A percentile compares a stretch with the other conserved stretches of the same genome.
phyloP scores from a whole-genome alignment of 352 stramenopile species.

The Blastocystis sp. region DNA sequence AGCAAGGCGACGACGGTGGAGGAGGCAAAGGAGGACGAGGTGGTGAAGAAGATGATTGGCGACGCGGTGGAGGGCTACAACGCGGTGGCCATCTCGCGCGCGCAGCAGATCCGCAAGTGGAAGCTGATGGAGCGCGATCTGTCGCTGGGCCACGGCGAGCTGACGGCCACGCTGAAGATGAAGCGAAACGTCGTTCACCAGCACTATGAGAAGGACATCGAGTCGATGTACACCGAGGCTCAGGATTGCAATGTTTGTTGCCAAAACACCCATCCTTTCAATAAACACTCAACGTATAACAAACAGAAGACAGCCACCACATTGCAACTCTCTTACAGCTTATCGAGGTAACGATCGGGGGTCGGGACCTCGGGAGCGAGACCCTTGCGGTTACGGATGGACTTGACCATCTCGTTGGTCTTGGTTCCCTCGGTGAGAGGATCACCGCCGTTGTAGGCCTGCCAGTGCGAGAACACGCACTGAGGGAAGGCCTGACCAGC shows the following conservation, averaged over 20 bases:
- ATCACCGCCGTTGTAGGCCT: too few species aligned
- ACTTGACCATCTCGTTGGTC: too few species aligned
- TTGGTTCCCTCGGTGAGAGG: too few species aligned
- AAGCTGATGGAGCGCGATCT: constrained; percentile 84
- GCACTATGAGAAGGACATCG: constrained; percentile 85
- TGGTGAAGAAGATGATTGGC: constrained; percentile 79
- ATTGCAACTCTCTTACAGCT: constrained; percentile 77
- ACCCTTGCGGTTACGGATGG: too few species aligned
- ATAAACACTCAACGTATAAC: too few species aligned
- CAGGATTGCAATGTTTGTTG: too few species aligned
- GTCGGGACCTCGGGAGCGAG: too few species aligned
- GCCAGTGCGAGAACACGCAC: too few species aligned
- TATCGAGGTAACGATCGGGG: too few species aligned
- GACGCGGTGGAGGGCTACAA: constrained; percentile 74
- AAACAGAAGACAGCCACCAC: too few species aligned
- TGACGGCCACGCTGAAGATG: constrained; percentile 92
- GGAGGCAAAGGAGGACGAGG: constrained; percentile 76
- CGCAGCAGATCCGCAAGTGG: constrained; percentile 79
- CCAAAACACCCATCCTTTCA: too few species aligned
- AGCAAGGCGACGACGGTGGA: constrained; percentile 78
- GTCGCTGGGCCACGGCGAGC: constrained; percentile 82
- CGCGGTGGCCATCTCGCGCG: constrained; percentile 71
- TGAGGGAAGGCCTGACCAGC: too few species aligned
- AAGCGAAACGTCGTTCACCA: constrained; percentile 87
- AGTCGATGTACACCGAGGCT: constrained; percentile 79